Percentiles rank a stretch among this genome's conserved stretches.
Evolutionary conservation across 768 basidiomycete genomes (phyloP).

Genomic region (Boletales sp.): DNA sequence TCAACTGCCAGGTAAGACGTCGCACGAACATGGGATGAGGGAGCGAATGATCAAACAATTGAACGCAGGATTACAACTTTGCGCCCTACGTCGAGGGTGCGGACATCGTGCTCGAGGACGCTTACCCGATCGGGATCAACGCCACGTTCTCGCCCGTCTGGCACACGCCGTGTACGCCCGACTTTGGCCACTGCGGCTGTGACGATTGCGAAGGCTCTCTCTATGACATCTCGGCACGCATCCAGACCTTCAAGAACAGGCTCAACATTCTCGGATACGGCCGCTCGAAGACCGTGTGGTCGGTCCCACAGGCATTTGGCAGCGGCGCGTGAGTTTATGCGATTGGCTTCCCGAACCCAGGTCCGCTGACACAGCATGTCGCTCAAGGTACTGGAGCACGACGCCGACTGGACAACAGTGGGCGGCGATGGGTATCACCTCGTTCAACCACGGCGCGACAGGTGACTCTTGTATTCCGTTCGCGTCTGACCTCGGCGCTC

Average conservation of each 20-base stretch:
- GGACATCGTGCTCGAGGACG: constrained; percentile 60
- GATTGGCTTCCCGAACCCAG: too few species aligned
- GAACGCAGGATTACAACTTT: constrained; percentile 60
- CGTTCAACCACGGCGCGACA: constrained; percentile 25
- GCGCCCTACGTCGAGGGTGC: constrained; percentile 54
- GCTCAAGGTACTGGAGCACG: constrained; percentile 31
- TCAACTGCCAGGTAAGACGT: constrained; percentile 40
- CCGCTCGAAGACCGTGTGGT: constrained; percentile 67
- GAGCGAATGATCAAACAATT: neutral
- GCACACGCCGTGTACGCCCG: constrained; percentile 56
- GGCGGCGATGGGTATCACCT: constrained; percentile 21
- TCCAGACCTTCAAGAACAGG: constrained; percentile 63
- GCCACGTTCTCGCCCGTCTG: constrained; percentile 58
- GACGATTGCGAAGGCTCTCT: constrained; percentile 64
- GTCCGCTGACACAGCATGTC: too few species aligned
- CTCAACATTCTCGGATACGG: constrained; percentile 62
- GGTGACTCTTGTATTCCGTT: constrained; percentile 14
- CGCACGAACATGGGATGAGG: rapidly evolving
- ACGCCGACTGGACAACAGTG: constrained; percentile 28
- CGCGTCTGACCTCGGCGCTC: neutral
- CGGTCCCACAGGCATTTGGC: constrained; percentile 77
- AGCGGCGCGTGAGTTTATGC: constrained; percentile 39
- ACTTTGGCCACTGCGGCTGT: constrained; percentile 74
- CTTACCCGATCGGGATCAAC: constrained; percentile 47
- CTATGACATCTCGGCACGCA: constrained; percentile 59